These are phyloP conservation scores for Betula pendula DNA, from an alignment of 306 rosid species.

Conservation along the genomic window DNA sequence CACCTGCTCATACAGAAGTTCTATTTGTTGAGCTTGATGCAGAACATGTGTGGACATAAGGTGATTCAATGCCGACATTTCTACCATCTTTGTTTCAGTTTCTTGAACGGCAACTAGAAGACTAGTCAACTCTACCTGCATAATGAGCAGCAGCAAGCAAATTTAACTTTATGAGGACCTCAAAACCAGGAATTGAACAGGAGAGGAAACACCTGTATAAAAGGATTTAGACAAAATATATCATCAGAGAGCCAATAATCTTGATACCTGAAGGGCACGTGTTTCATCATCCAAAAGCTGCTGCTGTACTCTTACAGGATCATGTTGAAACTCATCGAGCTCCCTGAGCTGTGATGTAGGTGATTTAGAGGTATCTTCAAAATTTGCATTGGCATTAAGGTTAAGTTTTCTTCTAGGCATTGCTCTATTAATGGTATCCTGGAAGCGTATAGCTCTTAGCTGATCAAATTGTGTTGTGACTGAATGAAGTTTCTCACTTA, in stretches of 20 bases:
- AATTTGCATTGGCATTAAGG: constrained; percentile 39
- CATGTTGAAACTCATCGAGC: constrained; percentile 54
- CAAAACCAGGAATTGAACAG: constrained; percentile 21
- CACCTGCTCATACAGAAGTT: constrained; percentile 85
- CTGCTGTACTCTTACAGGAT: constrained; percentile 74
- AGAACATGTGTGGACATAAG: constrained; percentile 92
- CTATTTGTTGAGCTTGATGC: constrained; percentile 95
- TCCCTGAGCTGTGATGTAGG: constrained; percentile 49
- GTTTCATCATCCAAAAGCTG: constrained; percentile 92
- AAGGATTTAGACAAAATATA: not conserved
- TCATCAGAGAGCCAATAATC: constrained; percentile 1
- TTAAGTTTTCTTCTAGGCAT: constrained; percentile 71
- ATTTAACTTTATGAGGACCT: constrained; percentile 19
- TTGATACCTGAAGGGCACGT: constrained; percentile 86
- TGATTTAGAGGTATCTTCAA: constrained; percentile 46
- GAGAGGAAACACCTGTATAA: not conserved
- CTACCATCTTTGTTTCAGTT: constrained; percentile 98
- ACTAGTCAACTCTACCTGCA: constrained; percentile 76
- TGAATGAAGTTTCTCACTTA: constrained; percentile 90
- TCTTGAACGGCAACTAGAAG: constrained; percentile 84
- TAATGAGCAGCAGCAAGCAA: constrained; percentile 28
- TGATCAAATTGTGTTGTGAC: constrained; percentile 86
- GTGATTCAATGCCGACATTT: constrained; percentile 97
- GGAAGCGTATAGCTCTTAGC: constrained; percentile 92
- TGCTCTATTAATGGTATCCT: constrained; percentile 78